Base-by-base conservation (phyloP, 495 filamentous ascomycete species). In the Pseudoneurospora amorphoporcata region DNA sequence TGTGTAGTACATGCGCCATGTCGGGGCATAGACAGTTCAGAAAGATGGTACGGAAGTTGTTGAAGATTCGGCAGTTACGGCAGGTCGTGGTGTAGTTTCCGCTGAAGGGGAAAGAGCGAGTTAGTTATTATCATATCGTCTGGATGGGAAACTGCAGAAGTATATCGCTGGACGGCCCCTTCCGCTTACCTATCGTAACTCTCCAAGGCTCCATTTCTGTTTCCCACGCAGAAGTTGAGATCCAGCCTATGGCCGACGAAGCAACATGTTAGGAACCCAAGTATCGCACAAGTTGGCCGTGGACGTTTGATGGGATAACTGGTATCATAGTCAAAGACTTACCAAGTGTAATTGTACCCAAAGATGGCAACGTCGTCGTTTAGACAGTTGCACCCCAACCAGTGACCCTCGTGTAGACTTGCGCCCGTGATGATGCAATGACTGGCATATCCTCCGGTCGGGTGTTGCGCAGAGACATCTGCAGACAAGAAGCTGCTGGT, bases 281-380 rank as follows among this genome's bases (percentile, higher is more conserved):
- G n/a, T 3, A 53, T 10, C 45, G 10, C 19, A 23, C 23, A 23
- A 53, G 42, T 17, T 7, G 4, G 3, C 19, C 19, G 10, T 53
- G 9, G 19, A 4, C 4, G 8, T 14, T 4, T 2, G 10, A 3
- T 42, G 43, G 8, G 8, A 47, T n/a, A 29, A 29, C 1, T 10
- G 45, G 19, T 29, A 35, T 23, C 23, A 23, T 16, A 61, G 29
- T 12, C 1, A 14, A 35, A 16, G 39, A 38, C 39, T 58, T 71
- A 76, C 76, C 75, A 76, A n/a, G 71, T 74, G 68, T 77, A 76
- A 53, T 74, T 77, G 75, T 72, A 77, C 0, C 75, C 71, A 14
- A 68, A 76, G 1, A 72, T 71, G 3, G n/a, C 69, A 29, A 40
- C 69, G 39, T 72, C 35, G 19, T 77, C 68, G 69, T 77, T 76